phyloP scores from a whole-genome alignment of 805 yeast genomes.

The Spathaspora passalidarum region DNA sequence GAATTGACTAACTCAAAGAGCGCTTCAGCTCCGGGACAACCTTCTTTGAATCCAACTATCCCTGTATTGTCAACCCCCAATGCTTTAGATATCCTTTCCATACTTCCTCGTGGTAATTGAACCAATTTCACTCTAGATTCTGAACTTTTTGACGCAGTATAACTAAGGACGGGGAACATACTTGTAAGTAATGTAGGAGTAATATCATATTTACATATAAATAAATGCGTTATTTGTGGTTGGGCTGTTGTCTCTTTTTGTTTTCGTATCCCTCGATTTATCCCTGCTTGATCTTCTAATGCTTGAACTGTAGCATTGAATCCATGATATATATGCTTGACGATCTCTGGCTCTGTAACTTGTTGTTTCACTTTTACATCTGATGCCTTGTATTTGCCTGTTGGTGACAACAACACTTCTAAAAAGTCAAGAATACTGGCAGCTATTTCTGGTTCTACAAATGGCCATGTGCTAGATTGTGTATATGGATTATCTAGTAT shows the following conservation, averaged over 20 bases:
- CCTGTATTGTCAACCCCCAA: constrained; percentile 26
- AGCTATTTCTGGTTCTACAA: constrained; percentile 36
- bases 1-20: constrained; percentile 26
- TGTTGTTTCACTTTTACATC: background rate
- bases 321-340: constrained; percentile 36
- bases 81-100: constrained; percentile 25
- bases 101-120: constrained; percentile 53
- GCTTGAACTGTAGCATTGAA: constrained; percentile 53
- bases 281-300: constrained; percentile 42
- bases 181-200: constrained; percentile 48
- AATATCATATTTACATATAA: constrained; percentile 61
- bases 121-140: constrained; percentile 48
- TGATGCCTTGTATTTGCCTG: constrained; percentile 23
- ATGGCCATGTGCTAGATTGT: constrained; percentile 40
- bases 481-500: constrained; percentile 63
- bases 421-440: constrained; percentile 36
- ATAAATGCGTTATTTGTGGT: constrained; percentile 39
- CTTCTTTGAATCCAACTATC: constrained; percentile 35
- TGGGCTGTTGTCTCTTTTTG: background rate
- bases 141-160: constrained; percentile 35
- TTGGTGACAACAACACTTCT: constrained; percentile 27
- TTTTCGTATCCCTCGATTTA: constrained; percentile 5
- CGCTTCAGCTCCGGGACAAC: constrained; percentile 24
- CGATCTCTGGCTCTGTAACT: constrained; percentile 21
- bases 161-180: constrained; percentile 57